Percentiles rank a stretch among this genome's conserved stretches.
Evolutionary conservation across 306 rosid species (phyloP).

Genomic region (Alnus glutinosa): DNA sequence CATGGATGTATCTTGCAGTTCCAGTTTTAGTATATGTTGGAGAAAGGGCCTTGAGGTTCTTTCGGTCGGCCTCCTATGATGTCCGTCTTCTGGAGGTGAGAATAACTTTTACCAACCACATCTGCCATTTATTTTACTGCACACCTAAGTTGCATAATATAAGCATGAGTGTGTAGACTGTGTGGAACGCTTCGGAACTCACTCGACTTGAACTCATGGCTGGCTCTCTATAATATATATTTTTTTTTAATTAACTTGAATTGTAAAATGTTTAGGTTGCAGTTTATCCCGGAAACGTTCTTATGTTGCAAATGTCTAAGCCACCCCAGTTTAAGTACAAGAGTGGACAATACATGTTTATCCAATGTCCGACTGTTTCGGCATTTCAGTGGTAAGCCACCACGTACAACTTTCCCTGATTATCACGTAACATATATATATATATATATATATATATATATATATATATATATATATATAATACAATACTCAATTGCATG

Average conservation of each 20-base stretch:
- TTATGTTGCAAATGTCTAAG: constrained; percentile 95
- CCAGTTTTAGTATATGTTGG: constrained; percentile 89
- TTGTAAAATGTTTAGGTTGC: constrained; percentile 65
- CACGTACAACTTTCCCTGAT: background rate
- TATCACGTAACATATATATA: background rate
- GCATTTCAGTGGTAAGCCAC: constrained; percentile 89
- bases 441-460: no score
- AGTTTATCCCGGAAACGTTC: constrained; percentile 93
- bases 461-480: no score
- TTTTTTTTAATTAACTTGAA: background rate
- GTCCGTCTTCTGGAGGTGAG: constrained; percentile 87
- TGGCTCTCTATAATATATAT: background rate
- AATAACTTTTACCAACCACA: background rate
- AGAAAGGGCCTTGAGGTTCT: constrained; percentile 84
- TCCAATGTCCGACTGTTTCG: constrained; percentile 94
- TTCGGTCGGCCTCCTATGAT: constrained; percentile 78
- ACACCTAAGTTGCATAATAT: background rate
- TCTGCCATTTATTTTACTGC: background rate
- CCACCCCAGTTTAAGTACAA: constrained; percentile 89
- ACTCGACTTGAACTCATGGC: background rate
- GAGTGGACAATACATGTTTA: constrained; percentile 99
- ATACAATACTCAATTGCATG: background rate
- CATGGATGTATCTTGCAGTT: constrained; percentile 94
- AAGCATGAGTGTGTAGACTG: background rate
- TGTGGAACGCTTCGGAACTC: background rate